Percentiles rank a stretch among this genome's conserved stretches.
These are phyloP conservation scores for Coprinopsis cinerea DNA, from an alignment of 768 basidiomycete species.

Conservation along the genomic window DNA sequence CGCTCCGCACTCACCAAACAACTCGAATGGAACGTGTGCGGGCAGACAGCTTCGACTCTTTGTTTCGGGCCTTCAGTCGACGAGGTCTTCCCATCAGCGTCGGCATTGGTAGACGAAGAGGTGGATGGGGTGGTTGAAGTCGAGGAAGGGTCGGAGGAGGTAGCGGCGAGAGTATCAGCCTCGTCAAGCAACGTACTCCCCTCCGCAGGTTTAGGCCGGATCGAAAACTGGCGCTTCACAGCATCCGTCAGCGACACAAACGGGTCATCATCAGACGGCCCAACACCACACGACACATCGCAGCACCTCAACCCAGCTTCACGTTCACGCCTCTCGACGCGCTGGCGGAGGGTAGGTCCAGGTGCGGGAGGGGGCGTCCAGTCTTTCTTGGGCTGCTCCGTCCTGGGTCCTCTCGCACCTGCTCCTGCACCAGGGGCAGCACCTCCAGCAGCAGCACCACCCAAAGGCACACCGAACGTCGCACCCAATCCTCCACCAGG, in stretches of 20 bases:
- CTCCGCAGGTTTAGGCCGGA: slow-evolving; percentile 23
- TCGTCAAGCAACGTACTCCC: too few relatives aligned
- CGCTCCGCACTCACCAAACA: slow-evolving; percentile 68
- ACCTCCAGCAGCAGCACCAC: too few relatives aligned
- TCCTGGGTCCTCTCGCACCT: too few relatives aligned
- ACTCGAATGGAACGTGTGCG: slow-evolving; percentile 64
- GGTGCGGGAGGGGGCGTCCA: slow-evolving; percentile 64
- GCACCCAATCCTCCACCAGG: slow-evolving; percentile 15
- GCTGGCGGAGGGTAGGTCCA: slow-evolving; percentile 65
- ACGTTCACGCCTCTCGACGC: slow-evolving; percentile 66
- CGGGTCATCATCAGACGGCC: slow-evolving; percentile 71
- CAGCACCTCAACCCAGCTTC: slow-evolving; percentile 68
- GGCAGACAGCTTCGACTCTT: slow-evolving; percentile 32
- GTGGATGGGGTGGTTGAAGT: too few relatives aligned
- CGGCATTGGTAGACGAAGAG: too few relatives aligned
- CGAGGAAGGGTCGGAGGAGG: too few relatives aligned
- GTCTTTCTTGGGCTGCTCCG: slow-evolving; percentile 34
- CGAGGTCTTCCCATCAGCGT: background rate
- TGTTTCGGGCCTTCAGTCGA: background rate
- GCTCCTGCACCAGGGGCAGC: too few relatives aligned
- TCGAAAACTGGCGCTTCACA: slow-evolving; percentile 32
- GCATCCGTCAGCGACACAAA: slow-evolving; percentile 24
- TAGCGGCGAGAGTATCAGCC: too few relatives aligned
- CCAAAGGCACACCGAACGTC: slow-evolving; percentile 1
- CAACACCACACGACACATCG: slow-evolving; percentile 69